phyloP scores from a whole-genome alignment of 331 rosid genomes.

The Stylosanthes scabra region DNA sequence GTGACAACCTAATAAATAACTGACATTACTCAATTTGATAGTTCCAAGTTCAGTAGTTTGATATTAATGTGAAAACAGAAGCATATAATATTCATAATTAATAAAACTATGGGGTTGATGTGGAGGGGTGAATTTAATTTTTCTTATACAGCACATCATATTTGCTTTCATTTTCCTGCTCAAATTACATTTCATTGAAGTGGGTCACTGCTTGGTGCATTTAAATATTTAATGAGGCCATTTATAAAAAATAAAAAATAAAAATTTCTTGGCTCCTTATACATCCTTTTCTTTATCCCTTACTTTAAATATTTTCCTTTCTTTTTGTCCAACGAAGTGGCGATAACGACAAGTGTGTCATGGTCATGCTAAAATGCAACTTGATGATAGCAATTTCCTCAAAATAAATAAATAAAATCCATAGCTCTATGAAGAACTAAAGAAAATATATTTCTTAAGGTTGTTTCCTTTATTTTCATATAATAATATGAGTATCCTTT shows the following conservation, averaged over 20 bases:
- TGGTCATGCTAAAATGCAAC: slow-evolving; percentile 14
- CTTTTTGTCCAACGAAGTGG: slow-evolving; percentile 40
- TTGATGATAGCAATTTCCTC: not conserved
- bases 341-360: slow-evolving; percentile 35
- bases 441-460: too few species aligned
- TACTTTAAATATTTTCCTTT: not conserved
- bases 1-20: too few species aligned
- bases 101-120: slow-evolving; percentile 18
- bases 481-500: too few species aligned
- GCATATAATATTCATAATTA: slow-evolving; percentile 2
- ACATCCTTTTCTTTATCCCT: slow-evolving; percentile 51
- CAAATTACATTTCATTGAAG: slow-evolving; percentile 6
- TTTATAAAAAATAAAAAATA: not conserved
- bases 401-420: not conserved
- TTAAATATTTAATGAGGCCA: slow-evolving; percentile 33
- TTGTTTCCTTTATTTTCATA: not conserved
- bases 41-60: slow-evolving; percentile 27
- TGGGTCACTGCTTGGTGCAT: slow-evolving; percentile 40
- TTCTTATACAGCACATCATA: slow-evolving; percentile 23
- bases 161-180: slow-evolving; percentile 43
- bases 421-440: not conserved
- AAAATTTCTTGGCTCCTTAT: slow-evolving; percentile 35
- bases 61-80: slow-evolving; percentile 34
- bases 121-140: slow-evolving; percentile 24
- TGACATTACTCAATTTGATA: not conserved